A percentile compares a stretch with the other conserved stretches of the same genome.
phyloP scores from a whole-genome alignment of 2,329 filamentous ascomycete species.

The Aspergillus niger region DNA sequence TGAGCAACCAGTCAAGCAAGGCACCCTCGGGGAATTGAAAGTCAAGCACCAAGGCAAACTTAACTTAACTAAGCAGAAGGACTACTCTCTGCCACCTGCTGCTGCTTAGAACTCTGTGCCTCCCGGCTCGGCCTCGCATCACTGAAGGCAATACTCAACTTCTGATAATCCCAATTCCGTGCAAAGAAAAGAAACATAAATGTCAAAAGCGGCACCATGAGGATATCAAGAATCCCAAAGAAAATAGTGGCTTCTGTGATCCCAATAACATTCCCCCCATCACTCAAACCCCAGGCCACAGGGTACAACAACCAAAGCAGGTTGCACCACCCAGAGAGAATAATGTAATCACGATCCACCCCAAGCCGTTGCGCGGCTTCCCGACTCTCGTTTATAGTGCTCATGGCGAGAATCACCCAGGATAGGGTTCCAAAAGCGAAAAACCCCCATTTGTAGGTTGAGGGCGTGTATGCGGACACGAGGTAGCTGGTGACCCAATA shows the following conservation, averaged over 20 bases:
- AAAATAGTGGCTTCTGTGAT: conserved; percentile 53
- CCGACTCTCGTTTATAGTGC: conserved; percentile 45
- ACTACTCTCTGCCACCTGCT: too few species aligned
- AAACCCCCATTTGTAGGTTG: conserved; percentile 62
- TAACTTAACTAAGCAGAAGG: too few species aligned
- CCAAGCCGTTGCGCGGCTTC: conserved; percentile 46
- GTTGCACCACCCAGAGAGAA: conserved; percentile 53
- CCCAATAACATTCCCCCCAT: conserved; percentile 56
- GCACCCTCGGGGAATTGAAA: too few species aligned
- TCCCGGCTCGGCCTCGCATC: conserved; percentile 33
- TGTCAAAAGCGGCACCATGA: conserved; percentile 51
- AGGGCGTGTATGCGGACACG: conserved; percentile 50
- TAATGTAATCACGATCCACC: conserved; percentile 51
- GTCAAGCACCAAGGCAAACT: too few species aligned
- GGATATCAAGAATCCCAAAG: conserved; percentile 57
- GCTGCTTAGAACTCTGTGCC: too few species aligned
- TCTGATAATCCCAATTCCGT: conserved; percentile 55
- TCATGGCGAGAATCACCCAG: conserved; percentile 50
- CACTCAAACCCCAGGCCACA: conserved; percentile 55
- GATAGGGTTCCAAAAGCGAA: conserved; percentile 44
- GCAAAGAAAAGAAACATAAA: conserved; percentile 36
- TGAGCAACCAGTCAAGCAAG: too few species aligned
- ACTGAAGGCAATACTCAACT: conserved; percentile 57
- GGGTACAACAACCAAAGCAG: conserved; percentile 46
- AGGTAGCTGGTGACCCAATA: conserved; percentile 56